Conservation (phyloP, 2,329 filamentous ascomycete genomes). For the Cladosporium austrohemisphaericum region DNA sequence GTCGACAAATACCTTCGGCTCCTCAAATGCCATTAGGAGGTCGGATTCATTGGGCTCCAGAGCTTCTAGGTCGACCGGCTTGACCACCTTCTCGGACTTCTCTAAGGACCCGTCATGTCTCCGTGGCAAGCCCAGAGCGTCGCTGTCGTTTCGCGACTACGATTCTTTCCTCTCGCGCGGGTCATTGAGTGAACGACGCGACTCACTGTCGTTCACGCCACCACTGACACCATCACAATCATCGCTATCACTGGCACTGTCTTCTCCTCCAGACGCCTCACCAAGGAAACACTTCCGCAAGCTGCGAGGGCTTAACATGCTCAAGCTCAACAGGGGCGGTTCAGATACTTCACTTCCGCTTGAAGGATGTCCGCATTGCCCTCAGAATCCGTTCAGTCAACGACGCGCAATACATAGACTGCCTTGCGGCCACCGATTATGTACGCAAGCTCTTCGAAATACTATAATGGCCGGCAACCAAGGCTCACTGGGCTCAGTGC, state of each 20-base stretch:
- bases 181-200: slow-evolving; percentile 20
- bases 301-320: slow-evolving; percentile 32
- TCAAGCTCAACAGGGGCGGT: slow-evolving; percentile 26
- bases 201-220: slow-evolving; percentile 30
- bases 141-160: slow-evolving; percentile 33
- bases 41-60: slow-evolving; percentile 32
- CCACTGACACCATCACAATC: slow-evolving; percentile 29
- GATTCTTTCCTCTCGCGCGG: slow-evolving; percentile 31
- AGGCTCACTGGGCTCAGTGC: slow-evolving; percentile 31
- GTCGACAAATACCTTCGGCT: slow-evolving; percentile 19
- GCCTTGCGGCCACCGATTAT: slow-evolving; percentile 34
- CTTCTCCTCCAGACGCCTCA: slow-evolving; percentile 27
- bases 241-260: slow-evolving; percentile 29
- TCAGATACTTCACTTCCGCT: slow-evolving; percentile 25
- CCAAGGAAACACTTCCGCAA: slow-evolving; percentile 32
- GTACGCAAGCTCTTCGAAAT: slow-evolving; percentile 31
- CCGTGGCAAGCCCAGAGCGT: slow-evolving; percentile 17
- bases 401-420: slow-evolving; percentile 30
- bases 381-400: slow-evolving; percentile 24
- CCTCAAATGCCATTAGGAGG: slow-evolving; percentile 20
- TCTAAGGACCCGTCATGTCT: slow-evolving; percentile 25
- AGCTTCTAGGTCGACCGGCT: slow-evolving; percentile 33
- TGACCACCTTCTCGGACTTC: slow-evolving; percentile 31
- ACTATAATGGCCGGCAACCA: slow-evolving; percentile 32
- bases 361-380: slow-evolving; percentile 32